Base-by-base conservation (phyloP, 768 basidiomycete genomes). In the Lactarius tabidus region DNA sequence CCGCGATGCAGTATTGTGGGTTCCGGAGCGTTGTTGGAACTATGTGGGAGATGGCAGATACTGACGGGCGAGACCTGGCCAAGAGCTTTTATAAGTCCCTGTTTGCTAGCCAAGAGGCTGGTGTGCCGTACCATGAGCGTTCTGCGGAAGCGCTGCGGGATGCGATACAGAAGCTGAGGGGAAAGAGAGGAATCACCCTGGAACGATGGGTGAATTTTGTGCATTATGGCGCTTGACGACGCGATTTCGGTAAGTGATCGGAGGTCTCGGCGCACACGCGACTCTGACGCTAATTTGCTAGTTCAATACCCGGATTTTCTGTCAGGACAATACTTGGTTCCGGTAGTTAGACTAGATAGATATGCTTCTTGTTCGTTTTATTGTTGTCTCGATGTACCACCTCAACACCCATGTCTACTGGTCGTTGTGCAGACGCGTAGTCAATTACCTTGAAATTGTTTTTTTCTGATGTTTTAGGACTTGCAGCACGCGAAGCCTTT, bases 121-220 rank as follows among this genome's bases (percentile, higher is more conserved):
- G 15, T 3, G 8, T 33, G 23, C 33, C n/a, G 2, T 41, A 45
- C 26, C 31, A 41, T 18, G 39, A 57, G 17, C 31, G 53, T 1
- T 60, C 59, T 23, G 52, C 58, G 12, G 35, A 23, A 43, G 59
- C 45, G 1, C 43, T 65, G 12, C 52, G 41, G 20, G 31, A 33
- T 23, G 59, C 59, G 6, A 52, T 35, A 14, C 57, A 48, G 52
- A 54, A 57, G 31, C 7, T 65, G 59, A 45, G 62, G 20, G 17
- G 51, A 14, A 41, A 53, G 45, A 51, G 48, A 17, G 60, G 33
- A 3, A 3, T 52, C 12, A 8, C 41, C 15, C 28, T 62, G 8
- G 28, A 41, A 15, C 60, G 60, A 8, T 66, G 60, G 65, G 65
- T 62, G 15, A 55, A 55, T 17, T 66, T 53, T 29, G 65, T 62